Evolutionary conservation across 2,329 filamentous ascomycete genomes (phyloP).

Genomic region (Didymella sp.): DNA sequence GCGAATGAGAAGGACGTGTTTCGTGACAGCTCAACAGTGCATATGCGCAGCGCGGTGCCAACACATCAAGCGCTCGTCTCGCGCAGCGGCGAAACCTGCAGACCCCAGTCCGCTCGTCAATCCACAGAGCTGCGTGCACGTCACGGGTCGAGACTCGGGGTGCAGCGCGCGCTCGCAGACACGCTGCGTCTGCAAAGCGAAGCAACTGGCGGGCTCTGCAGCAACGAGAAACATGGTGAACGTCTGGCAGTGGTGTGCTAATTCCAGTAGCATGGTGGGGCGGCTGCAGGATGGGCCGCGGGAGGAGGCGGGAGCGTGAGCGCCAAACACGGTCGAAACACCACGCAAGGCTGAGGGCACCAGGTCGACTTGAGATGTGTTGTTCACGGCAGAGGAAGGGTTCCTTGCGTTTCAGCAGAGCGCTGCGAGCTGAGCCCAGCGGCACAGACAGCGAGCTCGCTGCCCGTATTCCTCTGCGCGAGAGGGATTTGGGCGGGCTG

Average conservation of each 20-base stretch:
- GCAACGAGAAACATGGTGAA: not conserved
- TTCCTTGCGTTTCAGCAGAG: slow-evolving; percentile 1
- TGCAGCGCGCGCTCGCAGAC: not conserved
- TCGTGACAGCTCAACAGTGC: slow-evolving; percentile 38
- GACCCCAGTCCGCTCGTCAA: slow-evolving; percentile 22
- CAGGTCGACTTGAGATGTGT: not conserved
- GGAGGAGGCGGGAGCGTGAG: slow-evolving; percentile 10
- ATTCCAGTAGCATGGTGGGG: not conserved
- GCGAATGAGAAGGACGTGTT: not conserved
- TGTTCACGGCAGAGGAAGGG: not conserved
- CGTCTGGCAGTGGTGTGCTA: slow-evolving; percentile 7
- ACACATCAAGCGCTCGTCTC: slow-evolving; percentile 34
- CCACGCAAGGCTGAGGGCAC: slow-evolving; percentile 2
- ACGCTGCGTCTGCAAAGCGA: not conserved
- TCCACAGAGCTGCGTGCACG: slow-evolving; percentile 13
- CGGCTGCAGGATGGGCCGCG: slow-evolving; percentile 20
- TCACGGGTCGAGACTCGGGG: slow-evolving; percentile 18
- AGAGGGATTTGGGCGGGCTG: slow-evolving; percentile 32
- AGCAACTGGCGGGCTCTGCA: not conserved
- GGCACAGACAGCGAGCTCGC: not conserved
- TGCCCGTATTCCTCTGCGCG: no score
- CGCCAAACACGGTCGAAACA: slow-evolving; percentile 4
- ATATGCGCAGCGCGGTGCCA: slow-evolving; percentile 40
- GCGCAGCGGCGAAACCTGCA: slow-evolving; percentile 1
- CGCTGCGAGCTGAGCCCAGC: slow-evolving; percentile 1